Conservation (phyloP, 164 flowering plant species). For the Tinospora cordifolia region DNA sequence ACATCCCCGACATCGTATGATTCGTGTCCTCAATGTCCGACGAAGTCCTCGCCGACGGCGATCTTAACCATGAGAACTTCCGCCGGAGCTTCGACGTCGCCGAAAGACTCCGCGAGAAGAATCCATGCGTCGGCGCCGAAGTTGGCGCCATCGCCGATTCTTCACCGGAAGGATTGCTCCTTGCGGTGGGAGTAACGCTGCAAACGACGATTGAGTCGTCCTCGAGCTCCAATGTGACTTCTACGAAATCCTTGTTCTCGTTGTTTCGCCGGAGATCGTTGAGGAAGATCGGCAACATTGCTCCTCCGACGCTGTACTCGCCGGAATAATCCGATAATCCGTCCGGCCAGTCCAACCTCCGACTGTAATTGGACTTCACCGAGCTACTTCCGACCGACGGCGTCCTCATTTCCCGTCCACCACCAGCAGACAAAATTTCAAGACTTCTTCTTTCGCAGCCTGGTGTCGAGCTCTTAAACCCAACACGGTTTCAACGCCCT, state of each 20-base stretch:
- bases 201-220: slow-evolving; percentile 41
- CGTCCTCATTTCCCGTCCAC: slow-evolving; percentile 16
- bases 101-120: slow-evolving; percentile 39
- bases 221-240: slow-evolving; percentile 75
- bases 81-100: slow-evolving; percentile 42
- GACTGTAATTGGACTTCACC: slow-evolving; percentile 16
- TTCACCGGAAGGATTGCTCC: slow-evolving; percentile 1
- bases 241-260: slow-evolving; percentile 48
- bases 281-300: slow-evolving; percentile 82
- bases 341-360: slow-evolving; percentile 15
- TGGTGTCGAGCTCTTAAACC: neutral
- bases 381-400: slow-evolving; percentile 21
- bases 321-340: slow-evolving; percentile 18
- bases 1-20: slow-evolving; percentile 7
- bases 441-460: neutral
- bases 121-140: neutral
- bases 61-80: slow-evolving; percentile 54
- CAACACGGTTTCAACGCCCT: neutral
- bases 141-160: neutral
- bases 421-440: neutral
- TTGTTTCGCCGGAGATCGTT: slow-evolving; percentile 39
- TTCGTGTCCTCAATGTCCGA: slow-evolving; percentile 31
- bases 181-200: slow-evolving; percentile 45
- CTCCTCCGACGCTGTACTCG: slow-evolving; percentile 48
- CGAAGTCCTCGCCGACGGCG: slow-evolving; percentile 36